Evolutionary conservation across 352 stramenopile species (phyloP).

Genomic region (Phytophthora megakarya): DNA sequence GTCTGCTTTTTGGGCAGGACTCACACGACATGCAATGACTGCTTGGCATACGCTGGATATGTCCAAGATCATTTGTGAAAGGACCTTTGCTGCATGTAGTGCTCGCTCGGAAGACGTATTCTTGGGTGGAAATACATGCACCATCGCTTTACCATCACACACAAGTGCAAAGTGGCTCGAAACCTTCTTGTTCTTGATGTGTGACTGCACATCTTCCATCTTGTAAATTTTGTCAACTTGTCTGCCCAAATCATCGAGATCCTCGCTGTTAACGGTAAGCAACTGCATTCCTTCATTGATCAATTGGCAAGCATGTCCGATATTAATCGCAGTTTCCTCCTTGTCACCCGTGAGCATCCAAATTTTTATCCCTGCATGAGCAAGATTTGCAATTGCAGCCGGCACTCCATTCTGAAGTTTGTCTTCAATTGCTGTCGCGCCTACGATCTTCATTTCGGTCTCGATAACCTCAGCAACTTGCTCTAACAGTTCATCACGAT

Average conservation of each 20-base stretch:
- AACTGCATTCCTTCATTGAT: slow-evolving; percentile 71
- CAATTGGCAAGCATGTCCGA: slow-evolving; percentile 74
- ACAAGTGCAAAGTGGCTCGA: slow-evolving; percentile 63
- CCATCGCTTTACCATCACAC: slow-evolving; percentile 73
- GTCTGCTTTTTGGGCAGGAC: slow-evolving; percentile 80
- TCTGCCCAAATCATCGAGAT: slow-evolving; percentile 44
- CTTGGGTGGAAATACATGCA: slow-evolving; percentile 71
- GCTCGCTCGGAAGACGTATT: slow-evolving; percentile 42
- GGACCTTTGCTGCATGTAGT: slow-evolving; percentile 42
- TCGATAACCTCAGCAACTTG: slow-evolving; percentile 67
- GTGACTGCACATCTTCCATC: slow-evolving; percentile 50
- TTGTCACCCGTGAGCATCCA: slow-evolving; percentile 97
- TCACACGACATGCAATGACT: slow-evolving; percentile 85
- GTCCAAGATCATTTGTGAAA: slow-evolving; percentile 57
- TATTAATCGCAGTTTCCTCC: slow-evolving; percentile 95
- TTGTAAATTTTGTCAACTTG: slow-evolving; percentile 62
- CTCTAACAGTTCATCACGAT: slow-evolving; percentile 60
- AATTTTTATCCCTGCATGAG: slow-evolving; percentile 92
- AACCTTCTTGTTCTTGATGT: slow-evolving; percentile 45
- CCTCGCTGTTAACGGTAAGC: slow-evolving; percentile 58
- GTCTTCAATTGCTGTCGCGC: slow-evolving; percentile 93
- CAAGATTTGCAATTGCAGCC: slow-evolving; percentile 83
- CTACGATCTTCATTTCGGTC: slow-evolving; percentile 81
- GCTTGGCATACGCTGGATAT: slow-evolving; percentile 68
- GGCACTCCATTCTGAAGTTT: slow-evolving; percentile 92